These are phyloP conservation scores for Fusarium nisikadoi DNA, from an alignment of 2,329 filamentous ascomycete genomes.

Conservation along the genomic window DNA sequence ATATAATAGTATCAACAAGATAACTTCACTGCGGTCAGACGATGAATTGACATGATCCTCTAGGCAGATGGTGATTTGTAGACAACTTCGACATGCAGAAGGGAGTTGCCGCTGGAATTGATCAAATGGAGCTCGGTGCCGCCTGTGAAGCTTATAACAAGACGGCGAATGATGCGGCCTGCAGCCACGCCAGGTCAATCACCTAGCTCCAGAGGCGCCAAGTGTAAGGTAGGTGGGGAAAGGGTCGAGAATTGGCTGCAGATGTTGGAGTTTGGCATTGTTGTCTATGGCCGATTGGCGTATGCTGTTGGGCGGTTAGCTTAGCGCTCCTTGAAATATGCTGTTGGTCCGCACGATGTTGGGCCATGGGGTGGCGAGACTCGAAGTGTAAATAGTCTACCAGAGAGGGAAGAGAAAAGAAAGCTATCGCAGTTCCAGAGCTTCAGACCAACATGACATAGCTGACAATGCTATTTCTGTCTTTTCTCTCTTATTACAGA, in stretches of 20 bases:
- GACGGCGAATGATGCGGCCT: not conserved
- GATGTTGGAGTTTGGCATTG: not conserved
- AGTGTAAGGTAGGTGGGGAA: not conserved
- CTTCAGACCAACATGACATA: no score
- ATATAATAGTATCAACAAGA: not conserved
- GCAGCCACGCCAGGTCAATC: not conserved
- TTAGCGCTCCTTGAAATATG: not conserved
- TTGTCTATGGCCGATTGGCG: not conserved
- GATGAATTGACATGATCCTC: no score
- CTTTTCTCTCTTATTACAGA: no score
- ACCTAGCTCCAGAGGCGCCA: not conserved
- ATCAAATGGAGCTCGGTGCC: not conserved
- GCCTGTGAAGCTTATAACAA: no score
- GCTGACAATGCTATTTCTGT: rapidly evolving
- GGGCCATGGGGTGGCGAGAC: not conserved
- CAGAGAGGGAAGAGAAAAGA: not conserved
- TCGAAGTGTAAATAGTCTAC: not conserved
- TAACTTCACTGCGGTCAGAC: no score
- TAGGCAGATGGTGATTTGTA: no score
- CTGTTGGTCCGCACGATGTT: not conserved
- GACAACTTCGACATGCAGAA: no score
- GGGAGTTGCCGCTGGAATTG: not conserved
- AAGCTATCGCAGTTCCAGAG: rapidly evolving
- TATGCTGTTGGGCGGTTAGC: not conserved
- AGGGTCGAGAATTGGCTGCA: not conserved